phyloP scores from a whole-genome alignment of 78 protist genomes.

The Monosiga brevicollis region DNA sequence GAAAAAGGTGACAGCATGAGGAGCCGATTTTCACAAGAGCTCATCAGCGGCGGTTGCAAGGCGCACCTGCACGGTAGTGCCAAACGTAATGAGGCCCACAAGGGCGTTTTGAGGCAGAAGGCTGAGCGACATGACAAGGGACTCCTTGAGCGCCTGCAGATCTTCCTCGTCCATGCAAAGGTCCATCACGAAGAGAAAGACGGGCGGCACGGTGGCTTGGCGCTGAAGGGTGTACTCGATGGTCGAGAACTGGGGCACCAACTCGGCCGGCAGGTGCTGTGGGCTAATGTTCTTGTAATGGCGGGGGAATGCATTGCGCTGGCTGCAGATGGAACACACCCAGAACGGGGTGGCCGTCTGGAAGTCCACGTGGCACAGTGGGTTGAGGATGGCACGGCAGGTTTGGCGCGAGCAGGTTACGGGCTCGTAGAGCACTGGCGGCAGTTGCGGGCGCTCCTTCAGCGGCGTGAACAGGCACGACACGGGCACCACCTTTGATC shows the following conservation, averaged over 20 bases:
- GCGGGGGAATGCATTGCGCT: slow-evolving; percentile 83
- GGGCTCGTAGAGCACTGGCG: slow-evolving; percentile 79
- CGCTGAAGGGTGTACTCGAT: slow-evolving; percentile 66
- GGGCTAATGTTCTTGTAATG: slow-evolving; percentile 68
- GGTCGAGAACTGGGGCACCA: slow-evolving; percentile 63
- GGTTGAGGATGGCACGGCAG: slow-evolving; percentile 80
- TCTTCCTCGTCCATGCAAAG: slow-evolving; percentile 72
- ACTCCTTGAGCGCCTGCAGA: slow-evolving; percentile 67
- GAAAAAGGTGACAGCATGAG: too few relatives aligned
- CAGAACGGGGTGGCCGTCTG: slow-evolving; percentile 71
- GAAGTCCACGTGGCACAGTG: slow-evolving; percentile 85
- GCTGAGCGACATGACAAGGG: slow-evolving; percentile 65
- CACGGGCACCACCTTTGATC: slow-evolving; percentile 82
- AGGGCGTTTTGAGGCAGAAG: slow-evolving; percentile 73
- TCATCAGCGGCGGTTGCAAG: too few relatives aligned
- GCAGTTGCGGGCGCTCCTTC: slow-evolving; percentile 35
- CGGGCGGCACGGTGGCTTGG: slow-evolving; percentile 43
- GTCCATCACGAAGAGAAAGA: slow-evolving; percentile 85
- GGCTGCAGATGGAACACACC: slow-evolving; percentile 81
- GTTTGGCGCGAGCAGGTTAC: slow-evolving; percentile 51
- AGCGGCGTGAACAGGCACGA: slow-evolving; percentile 91
- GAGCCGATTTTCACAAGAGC: too few relatives aligned
- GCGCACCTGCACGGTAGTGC: slow-evolving; percentile 69
- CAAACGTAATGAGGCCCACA: slow-evolving; percentile 94
- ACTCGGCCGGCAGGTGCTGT: slow-evolving; percentile 80